Evolutionary conservation across 768 basidiomycete genomes (phyloP), one percentile per base, ranked within the genome.

Genomic region (Rhodotorula diobovata): DNA sequence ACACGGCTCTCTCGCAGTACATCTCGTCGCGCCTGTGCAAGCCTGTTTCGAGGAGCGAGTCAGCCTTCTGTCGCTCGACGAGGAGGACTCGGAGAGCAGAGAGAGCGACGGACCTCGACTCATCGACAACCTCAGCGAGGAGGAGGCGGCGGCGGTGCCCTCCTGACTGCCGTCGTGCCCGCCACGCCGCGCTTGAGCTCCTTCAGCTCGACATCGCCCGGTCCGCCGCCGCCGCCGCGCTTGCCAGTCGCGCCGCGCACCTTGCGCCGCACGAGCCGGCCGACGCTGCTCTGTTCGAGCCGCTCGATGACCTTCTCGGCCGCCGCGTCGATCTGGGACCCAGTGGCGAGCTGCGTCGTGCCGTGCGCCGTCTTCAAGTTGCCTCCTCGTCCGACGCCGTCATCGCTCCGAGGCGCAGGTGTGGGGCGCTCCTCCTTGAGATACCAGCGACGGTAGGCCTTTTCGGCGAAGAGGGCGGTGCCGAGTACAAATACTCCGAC

Each of bases 281-380:
- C 70, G 30, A 71, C 57, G 43, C 56, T 41, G 2, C 50, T 63
- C 61, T 39, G 46, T 45, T 71, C 70, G 41, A 71, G 56, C n/a
- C 50, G 54, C 41, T 63, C 70, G 56, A 71, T 66, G 41, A 71
- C 61, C 39, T 58, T 62, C 34, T 71, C 70, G 32, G 66, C 70
- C 5, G 43, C 70, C 3, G 53, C 35, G 30, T 71, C 70, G 37
- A 71, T 53, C 32, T 45, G 63, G 20, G 43, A 32, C 32, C 58
- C 70, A 37, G 55, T 35, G 55, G 35, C 37, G 37, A 45, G 34
- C 61, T 50, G 30, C 67, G 62, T 9, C 28, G 41, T 20, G 62
- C 61, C 56, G 48, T 45, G 37, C 20, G 12, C 16, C 37, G 46
- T 34, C 21, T 37, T 39, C 18, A 30, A 41, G 23, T 2, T 5